Percentiles rank a stretch among this genome's conserved stretches.
These are phyloP conservation scores for Aspergillus sergii DNA, from an alignment of 2,329 filamentous ascomycete genomes.

Conservation along the genomic window DNA sequence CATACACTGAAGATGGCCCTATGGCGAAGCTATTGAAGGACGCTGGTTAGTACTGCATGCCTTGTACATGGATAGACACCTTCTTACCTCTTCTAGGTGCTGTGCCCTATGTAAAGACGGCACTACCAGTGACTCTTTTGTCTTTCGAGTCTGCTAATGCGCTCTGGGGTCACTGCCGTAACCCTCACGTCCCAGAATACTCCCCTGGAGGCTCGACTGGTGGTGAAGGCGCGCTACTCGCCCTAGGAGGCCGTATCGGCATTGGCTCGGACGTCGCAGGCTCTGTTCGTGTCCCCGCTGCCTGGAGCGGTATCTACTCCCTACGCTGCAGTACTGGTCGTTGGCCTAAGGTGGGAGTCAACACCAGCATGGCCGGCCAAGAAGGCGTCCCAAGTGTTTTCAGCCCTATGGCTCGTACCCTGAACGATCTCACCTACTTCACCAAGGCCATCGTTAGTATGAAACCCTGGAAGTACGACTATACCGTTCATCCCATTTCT, in stretches of 20 bases:
- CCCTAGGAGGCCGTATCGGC: slow-evolving; percentile 80
- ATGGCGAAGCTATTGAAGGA: slow-evolving; percentile 79
- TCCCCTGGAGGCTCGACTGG: slow-evolving; percentile 88
- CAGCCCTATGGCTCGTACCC: slow-evolving; percentile 86
- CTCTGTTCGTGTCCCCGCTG: slow-evolving; percentile 81
- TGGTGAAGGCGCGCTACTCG: slow-evolving; percentile 79
- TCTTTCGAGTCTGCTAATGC: slow-evolving; percentile 81
- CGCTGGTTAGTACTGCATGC: slow-evolving; percentile 54
- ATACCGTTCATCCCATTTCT: slow-evolving; percentile 78
- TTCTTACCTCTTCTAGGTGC: slow-evolving; percentile 56
- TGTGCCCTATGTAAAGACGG: slow-evolving; percentile 91
- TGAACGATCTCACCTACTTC: slow-evolving; percentile 83
- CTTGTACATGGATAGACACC: not conserved
- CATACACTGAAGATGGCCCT: slow-evolving; percentile 66
- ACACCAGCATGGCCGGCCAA: slow-evolving; percentile 88
- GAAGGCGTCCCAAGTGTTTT: slow-evolving; percentile 88
- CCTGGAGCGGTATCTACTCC: slow-evolving; percentile 87
- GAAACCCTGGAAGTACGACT: slow-evolving; percentile 87
- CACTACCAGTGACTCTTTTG: slow-evolving; percentile 80
- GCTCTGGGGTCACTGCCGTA: slow-evolving; percentile 80
- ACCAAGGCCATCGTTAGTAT: slow-evolving; percentile 75
- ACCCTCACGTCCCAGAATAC: slow-evolving; percentile 82
- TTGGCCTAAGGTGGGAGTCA: slow-evolving; percentile 83
- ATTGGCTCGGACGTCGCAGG: slow-evolving; percentile 91
- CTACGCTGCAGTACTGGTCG: slow-evolving; percentile 84